A percentile compares a stretch with the other conserved stretches of the same genome.
Conservation (phyloP, 352 stramenopile genomes). For the Pythium grandisporangium region DNA sequence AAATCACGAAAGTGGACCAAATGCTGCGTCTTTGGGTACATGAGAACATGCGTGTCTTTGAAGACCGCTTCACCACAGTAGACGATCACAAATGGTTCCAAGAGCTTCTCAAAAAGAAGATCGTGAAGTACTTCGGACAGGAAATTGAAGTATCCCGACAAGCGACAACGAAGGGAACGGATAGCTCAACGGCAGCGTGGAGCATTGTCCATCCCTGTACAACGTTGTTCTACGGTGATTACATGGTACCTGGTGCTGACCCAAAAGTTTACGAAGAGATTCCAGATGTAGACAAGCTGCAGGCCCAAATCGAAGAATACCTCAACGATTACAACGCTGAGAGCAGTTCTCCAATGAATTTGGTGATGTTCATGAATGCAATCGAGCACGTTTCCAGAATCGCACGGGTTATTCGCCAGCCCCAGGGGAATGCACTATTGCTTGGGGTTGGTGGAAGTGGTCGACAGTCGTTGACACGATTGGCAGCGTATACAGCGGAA, state of each 20-base stretch:
- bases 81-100: slow-evolving; percentile 78
- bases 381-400: slow-evolving; percentile 86
- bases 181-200: slow-evolving; percentile 39
- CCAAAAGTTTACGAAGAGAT: slow-evolving; percentile 90
- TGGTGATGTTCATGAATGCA: slow-evolving; percentile 86
- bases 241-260: slow-evolving; percentile 87
- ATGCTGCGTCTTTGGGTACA: slow-evolving; percentile 74
- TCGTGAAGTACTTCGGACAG: slow-evolving; percentile 43
- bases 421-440: slow-evolving; percentile 86
- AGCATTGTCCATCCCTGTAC: slow-evolving; percentile 44
- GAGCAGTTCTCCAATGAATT: slow-evolving; percentile 78
- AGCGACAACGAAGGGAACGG: background rate
- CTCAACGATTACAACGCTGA: slow-evolving; percentile 86
- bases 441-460: slow-evolving; percentile 92
- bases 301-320: slow-evolving; percentile 76
- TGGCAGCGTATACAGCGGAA: slow-evolving; percentile 91
- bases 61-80: slow-evolving; percentile 74
- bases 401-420: slow-evolving; percentile 72
- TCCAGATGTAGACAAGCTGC: slow-evolving; percentile 74
- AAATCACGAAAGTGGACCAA: slow-evolving; percentile 60
- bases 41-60: slow-evolving; percentile 83
- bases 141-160: slow-evolving; percentile 17
- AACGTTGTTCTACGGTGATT: slow-evolving; percentile 88
- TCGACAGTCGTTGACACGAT: slow-evolving; percentile 83
- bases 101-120: slow-evolving; percentile 48